A percentile compares a stretch with the other conserved stretches of the same genome.
Conservation (phyloP, 192 early-diverging fungal species). For the Backusella tarrabulga region DNA sequence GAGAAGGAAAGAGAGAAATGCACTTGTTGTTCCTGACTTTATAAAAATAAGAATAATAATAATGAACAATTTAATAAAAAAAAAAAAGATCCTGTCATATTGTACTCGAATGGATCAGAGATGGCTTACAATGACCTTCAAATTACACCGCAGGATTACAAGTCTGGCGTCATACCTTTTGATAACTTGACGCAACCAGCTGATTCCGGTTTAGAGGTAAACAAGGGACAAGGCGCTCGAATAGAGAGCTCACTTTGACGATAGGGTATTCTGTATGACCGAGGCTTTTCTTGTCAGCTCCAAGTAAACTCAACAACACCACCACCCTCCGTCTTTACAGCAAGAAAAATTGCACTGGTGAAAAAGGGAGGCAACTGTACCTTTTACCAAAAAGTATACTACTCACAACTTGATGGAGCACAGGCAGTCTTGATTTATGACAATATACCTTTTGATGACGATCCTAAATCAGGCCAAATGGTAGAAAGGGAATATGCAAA, state of each 20-base stretch:
- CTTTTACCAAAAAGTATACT: conserved; percentile 35
- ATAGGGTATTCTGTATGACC: conserved; percentile 33
- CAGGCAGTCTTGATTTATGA: conserved; percentile 38
- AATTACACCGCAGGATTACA: conserved; percentile 2
- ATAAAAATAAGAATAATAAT: background rate
- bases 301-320: conserved; percentile 5
- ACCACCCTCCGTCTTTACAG: background rate
- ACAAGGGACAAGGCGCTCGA: background rate
- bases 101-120: conserved; percentile 5
- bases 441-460: conserved; percentile 23
- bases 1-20: background rate
- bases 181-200: conserved; percentile 19
- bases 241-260: background rate
- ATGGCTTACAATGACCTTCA: background rate
- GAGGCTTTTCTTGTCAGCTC: conserved; percentile 19
- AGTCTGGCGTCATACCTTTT: conserved; percentile 14
- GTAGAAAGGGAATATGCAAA: conserved; percentile 7
- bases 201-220: conserved; percentile 19
- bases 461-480: conserved; percentile 17
- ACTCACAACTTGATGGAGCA: conserved; percentile 34
- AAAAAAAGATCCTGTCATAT: conserved; percentile 5
- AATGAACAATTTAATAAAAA: background rate
- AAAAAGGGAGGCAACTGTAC: conserved; percentile 29
- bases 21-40: background rate
- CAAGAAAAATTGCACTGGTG: conserved; percentile 30